These are phyloP conservation scores for Emmonsiellopsis sp. DNA, from an alignment of 2,329 filamentous ascomycete genomes.

Conservation along the genomic window DNA sequence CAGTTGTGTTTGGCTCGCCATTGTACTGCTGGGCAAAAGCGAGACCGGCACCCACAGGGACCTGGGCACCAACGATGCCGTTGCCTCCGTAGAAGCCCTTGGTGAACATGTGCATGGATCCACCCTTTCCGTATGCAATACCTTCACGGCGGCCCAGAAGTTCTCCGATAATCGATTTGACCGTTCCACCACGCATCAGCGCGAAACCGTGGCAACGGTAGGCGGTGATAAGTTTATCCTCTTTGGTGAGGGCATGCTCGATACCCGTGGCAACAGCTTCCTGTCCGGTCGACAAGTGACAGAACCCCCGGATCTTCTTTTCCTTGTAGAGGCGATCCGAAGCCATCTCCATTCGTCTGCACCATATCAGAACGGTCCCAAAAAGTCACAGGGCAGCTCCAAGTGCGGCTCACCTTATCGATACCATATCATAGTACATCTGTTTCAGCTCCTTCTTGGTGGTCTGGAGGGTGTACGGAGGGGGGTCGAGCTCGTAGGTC, in stretches of 20 bases:
- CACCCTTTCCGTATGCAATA: constrained; percentile 97
- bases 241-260: constrained; percentile 84
- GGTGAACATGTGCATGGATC: constrained; percentile 99
- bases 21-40: constrained; percentile 96
- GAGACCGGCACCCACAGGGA: constrained; percentile 91
- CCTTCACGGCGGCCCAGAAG: constrained; percentile 89
- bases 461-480: constrained; percentile 80
- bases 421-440: constrained; percentile 98
- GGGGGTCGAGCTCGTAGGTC: constrained; percentile 97
- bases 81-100: constrained; percentile 98
- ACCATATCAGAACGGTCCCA: neutral
- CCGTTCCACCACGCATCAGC: constrained; percentile 83
- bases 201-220: constrained; percentile 99
- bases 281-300: constrained; percentile 94
- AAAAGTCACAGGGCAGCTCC: neutral
- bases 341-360: constrained; percentile 98
- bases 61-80: constrained; percentile 97
- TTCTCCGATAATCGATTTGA: constrained; percentile 92
- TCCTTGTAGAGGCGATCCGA: constrained; percentile 99
- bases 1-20: constrained; percentile 71
- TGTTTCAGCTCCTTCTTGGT: constrained; percentile 98
- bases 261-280: constrained; percentile 96
- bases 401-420: constrained; percentile 60
- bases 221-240: constrained; percentile 92
- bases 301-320: constrained; percentile 99